phyloP scores from a whole-genome alignment of 805 yeast species.

The Metschnikowia matae region DNA sequence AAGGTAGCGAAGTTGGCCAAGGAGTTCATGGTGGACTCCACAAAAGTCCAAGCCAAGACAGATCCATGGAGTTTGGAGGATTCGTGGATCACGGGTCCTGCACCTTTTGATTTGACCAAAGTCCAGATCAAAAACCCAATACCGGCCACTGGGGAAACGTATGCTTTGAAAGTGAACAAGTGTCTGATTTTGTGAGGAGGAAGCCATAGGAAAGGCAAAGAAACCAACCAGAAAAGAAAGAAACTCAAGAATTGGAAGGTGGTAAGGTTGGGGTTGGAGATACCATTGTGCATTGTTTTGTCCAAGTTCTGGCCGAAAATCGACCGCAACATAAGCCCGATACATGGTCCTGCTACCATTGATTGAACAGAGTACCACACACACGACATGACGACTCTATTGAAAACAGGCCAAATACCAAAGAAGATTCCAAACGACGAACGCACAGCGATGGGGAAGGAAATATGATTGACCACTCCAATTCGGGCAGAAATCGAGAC shows the following conservation, averaged over 20 bases:
- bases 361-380: slow-evolving; percentile 89
- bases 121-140: slow-evolving; percentile 83
- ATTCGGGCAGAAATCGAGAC: slow-evolving; percentile 70
- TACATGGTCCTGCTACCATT: slow-evolving; percentile 81
- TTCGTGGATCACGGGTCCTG: slow-evolving; percentile 66
- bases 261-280: slow-evolving; percentile 57
- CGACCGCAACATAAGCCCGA: slow-evolving; percentile 62
- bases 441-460: slow-evolving; percentile 80
- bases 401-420: slow-evolving; percentile 81
- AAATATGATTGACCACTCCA: slow-evolving; percentile 75
- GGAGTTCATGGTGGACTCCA: slow-evolving; percentile 72
- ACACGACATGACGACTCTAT: slow-evolving; percentile 82
- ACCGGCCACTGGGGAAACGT: slow-evolving; percentile 78
- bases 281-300: slow-evolving; percentile 58
- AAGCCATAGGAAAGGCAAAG: slow-evolving; percentile 76
- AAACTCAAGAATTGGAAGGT: slow-evolving; percentile 71
- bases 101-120: slow-evolving; percentile 71
- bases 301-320: slow-evolving; percentile 64
- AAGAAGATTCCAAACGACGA: slow-evolving; percentile 86
- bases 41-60: slow-evolving; percentile 78
- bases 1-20: slow-evolving; percentile 87
- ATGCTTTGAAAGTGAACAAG: slow-evolving; percentile 77
- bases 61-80: slow-evolving; percentile 50
- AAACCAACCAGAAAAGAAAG: slow-evolving; percentile 76
- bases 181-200: slow-evolving; percentile 81